Evolutionary conservation across 1,284 basidiomycete species (phyloP), one percentile per base, ranked within the genome.

Genomic region (Puccinia polysora): DNA sequence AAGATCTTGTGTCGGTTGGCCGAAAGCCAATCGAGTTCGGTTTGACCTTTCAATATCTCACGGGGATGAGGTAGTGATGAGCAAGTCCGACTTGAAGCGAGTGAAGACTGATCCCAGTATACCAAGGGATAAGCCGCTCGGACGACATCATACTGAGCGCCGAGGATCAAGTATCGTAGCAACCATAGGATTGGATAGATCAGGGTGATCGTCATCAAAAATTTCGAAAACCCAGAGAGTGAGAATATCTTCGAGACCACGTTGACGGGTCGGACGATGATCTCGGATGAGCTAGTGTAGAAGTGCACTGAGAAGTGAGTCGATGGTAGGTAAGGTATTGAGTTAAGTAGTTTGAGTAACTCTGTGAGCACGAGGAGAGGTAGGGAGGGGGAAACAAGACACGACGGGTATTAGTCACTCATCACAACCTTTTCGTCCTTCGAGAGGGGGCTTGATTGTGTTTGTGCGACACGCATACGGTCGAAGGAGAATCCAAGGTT

Each of bases 261-360:
- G 15, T 67, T 67, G 38, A 67, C 65, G n/a, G 65, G 65, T 23
- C 65, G 65, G 8, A 67, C 43, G 34, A 45, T n/a, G 18, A 67
- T 67, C 8, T 55, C 20, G n/a, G 52, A 43, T 14, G 65, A 67
- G 12, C 52, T 67, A 2, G 50, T 32, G 23, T 56, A 38, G 34
- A 67, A 67, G n/a, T 67, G 52, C 5, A 55, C 50, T 18, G 50
- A 25, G 18, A 67, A 56, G 52, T 67, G 65, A 10, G 65, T 67
- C 43, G 65, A 55, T 15, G 36, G 45, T 55, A 67, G 40, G 47
- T 67, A 38, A 55, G 65, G 65, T 2, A 49, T 43, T 18, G 50
- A 34, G 12, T 40, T 34, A 28, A 67, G 50, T 12, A 47, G 28
- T 23, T 56, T 56, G 28, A 58, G n/a, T 47, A 67, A 30, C 50